A percentile compares a stretch with the other conserved stretches of the same genome.
Evolutionary conservation across 2,329 filamentous ascomycete genomes (phyloP).

Genomic region (Ophiostoma australiae): DNA sequence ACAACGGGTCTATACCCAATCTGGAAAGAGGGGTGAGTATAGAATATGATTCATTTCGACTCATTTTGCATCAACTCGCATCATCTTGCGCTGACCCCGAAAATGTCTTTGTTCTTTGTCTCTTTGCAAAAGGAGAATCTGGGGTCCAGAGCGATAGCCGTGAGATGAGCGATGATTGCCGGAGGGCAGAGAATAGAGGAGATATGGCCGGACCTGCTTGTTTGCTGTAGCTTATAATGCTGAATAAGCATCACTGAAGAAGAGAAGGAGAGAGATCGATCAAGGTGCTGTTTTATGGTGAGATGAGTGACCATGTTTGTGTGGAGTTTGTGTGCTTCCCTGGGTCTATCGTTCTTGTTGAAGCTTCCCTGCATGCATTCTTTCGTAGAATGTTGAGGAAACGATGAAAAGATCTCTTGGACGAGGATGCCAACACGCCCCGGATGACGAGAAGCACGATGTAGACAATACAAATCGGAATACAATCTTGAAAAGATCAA

Average conservation of each 20-base stretch:
- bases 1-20: slow-evolving; percentile 10
- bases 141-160: background rate
- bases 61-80: slow-evolving; percentile 25
- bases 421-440: background rate
- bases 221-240: background rate
- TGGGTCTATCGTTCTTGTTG: too few species aligned
- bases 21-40: slow-evolving; percentile 21
- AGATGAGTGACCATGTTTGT: too few species aligned
- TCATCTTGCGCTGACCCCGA: background rate
- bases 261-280: too few species aligned
- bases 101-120: background rate
- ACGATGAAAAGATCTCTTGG: too few species aligned
- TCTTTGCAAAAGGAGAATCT: background rate
- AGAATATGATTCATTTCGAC: slow-evolving; percentile 28
- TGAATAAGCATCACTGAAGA: too few species aligned
- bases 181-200: too few species aligned
- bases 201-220: too few species aligned
- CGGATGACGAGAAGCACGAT: background rate
- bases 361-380: too few species aligned
- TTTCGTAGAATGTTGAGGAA: too few species aligned
- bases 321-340: too few species aligned
- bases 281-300: too few species aligned
- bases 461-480: background rate
- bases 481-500: background rate
- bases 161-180: background rate